phyloP scores from a whole-genome alignment of 2,329 filamentous ascomycete genomes.

The Hypoxylon sp. region DNA sequence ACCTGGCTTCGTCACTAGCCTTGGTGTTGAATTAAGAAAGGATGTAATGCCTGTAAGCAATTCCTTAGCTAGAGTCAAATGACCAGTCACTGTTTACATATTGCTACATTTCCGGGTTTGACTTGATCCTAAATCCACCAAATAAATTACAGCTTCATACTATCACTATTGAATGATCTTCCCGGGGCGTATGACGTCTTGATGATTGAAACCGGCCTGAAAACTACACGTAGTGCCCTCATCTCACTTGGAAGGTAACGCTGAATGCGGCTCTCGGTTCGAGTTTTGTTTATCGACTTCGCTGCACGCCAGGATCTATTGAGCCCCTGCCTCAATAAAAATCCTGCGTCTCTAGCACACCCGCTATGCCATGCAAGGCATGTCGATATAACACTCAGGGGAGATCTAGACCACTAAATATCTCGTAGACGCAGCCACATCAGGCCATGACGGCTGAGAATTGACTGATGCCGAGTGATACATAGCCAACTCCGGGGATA shows the following conservation, averaged over 20 bases:
- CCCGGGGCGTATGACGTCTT: not conserved
- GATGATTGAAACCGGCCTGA: not conserved
- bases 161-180: not conserved
- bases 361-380: conserved; percentile 31
- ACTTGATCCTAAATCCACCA: not conserved
- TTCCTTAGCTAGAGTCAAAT: not conserved
- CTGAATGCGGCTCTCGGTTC: conserved; percentile 30
- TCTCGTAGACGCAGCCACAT: conserved; percentile 49
- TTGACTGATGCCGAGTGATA: conserved; percentile 27
- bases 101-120: not conserved
- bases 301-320: conserved; percentile 13
- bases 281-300: conserved; percentile 8
- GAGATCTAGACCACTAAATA: conserved; percentile 41
- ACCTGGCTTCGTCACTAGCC: not conserved
- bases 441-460: conserved; percentile 47
- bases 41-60: not conserved
- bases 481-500: conserved; percentile 25
- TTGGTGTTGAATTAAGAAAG: not conserved
- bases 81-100: not conserved
- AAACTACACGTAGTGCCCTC: not conserved
- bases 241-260: conserved; percentile 12
- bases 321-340: conserved; percentile 18
- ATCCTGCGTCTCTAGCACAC: conserved; percentile 29
- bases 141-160: conserved; percentile 1
- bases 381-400: conserved; percentile 26